Conservation (phyloP, 768 basidiomycete genomes). For the Amanita fuliginea region DNA sequence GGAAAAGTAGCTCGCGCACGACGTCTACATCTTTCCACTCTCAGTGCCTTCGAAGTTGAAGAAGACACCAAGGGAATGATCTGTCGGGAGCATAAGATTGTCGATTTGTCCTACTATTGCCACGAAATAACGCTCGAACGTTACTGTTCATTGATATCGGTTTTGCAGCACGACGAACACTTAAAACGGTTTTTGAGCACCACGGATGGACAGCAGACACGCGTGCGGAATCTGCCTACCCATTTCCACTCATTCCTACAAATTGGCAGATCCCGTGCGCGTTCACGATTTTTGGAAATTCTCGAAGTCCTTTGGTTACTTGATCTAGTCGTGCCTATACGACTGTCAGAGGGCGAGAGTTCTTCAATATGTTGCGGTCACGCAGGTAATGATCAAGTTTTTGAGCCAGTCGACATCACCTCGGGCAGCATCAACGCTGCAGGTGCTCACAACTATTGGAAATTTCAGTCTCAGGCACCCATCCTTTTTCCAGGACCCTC, state of each 20-base stretch:
- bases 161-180: constrained; percentile 43
- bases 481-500: constrained; percentile 37
- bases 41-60: constrained; percentile 33
- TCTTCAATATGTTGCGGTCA: neutral
- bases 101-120: constrained; percentile 49
- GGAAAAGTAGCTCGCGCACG: constrained; percentile 57
- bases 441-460: constrained; percentile 35
- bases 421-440: neutral
- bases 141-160: constrained; percentile 54
- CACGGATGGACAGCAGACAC: constrained; percentile 34
- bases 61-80: constrained; percentile 32
- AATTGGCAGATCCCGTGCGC: constrained; percentile 46
- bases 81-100: constrained; percentile 41
- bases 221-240: constrained; percentile 42
- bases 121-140: constrained; percentile 54
- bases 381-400: constrained; percentile 13
- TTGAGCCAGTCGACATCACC: constrained; percentile 26
- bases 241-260: constrained; percentile 41
- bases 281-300: constrained; percentile 49
- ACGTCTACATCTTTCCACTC: constrained; percentile 46
- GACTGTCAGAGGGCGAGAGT: constrained; percentile 19
- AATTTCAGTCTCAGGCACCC: constrained; percentile 42
- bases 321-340: constrained; percentile 49
- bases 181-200: constrained; percentile 40
- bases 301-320: constrained; percentile 48